Evolutionary conservation across 2,329 filamentous ascomycete species (phyloP).

Genomic region (Hypocrella siamensis): DNA sequence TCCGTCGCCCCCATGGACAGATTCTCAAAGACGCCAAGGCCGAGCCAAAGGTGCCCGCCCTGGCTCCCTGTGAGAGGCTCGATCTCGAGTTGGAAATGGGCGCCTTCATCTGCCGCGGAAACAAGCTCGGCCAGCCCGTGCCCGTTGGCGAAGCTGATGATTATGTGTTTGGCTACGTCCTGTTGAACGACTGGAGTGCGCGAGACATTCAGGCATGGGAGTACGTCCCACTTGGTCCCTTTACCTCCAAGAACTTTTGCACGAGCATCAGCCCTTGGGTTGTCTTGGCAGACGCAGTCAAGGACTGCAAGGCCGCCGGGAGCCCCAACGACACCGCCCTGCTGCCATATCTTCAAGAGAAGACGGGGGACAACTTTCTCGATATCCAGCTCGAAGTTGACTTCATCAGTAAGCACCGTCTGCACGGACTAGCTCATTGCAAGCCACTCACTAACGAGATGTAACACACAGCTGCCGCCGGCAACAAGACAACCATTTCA

Average conservation of each 20-base stretch:
- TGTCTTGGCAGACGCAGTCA: conserved; percentile 41
- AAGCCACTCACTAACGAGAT: background rate
- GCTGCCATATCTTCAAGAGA: conserved; percentile 38
- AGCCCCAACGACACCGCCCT: conserved; percentile 18
- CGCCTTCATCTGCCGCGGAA: conserved; percentile 54
- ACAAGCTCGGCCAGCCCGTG: conserved; percentile 51
- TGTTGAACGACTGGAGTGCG: conserved; percentile 51
- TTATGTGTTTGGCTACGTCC: conserved; percentile 52
- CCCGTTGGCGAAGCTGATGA: conserved; percentile 51
- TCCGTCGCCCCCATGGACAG: conserved; percentile 60
- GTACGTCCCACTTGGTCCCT: conserved; percentile 45
- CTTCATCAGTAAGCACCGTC: conserved; percentile 18
- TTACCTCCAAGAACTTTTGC: conserved; percentile 45
- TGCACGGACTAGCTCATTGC: too few species aligned
- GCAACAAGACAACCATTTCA: conserved; percentile 16
- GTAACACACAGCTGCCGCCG: conserved; percentile 12
- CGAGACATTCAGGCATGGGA: conserved; percentile 47
- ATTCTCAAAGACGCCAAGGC: conserved; percentile 36
- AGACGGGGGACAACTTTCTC: conserved; percentile 18
- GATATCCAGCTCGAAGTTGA: conserved; percentile 22
- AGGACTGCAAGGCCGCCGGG: conserved; percentile 10
- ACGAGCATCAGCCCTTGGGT: conserved; percentile 49
- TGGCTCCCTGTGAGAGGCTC: conserved; percentile 42
- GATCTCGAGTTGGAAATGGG: conserved; percentile 71
- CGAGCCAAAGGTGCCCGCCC: conserved; percentile 38